These are phyloP conservation scores for Chrysopogon serrulatus DNA, from an alignment of 176 grass and related monocot species.

Conservation along the genomic window DNA sequence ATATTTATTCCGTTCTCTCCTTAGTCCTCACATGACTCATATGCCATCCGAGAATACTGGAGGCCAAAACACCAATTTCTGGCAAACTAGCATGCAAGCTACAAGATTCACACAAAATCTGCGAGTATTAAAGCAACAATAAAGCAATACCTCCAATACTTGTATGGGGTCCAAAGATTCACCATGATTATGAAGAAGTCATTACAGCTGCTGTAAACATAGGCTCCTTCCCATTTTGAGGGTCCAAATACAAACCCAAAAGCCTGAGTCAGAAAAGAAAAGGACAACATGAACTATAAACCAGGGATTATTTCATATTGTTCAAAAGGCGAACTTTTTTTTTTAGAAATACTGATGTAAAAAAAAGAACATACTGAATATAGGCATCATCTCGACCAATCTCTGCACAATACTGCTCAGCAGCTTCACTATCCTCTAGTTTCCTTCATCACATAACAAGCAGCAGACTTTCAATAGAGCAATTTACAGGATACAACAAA, in stretches of 20 bases:
- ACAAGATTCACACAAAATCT: constrained; percentile 1
- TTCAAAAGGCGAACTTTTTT: too few species aligned
- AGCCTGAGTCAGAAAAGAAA: constrained; percentile 43
- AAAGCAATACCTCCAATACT: constrained; percentile 80
- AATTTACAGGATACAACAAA: constrained; percentile 14
- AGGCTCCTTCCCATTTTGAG: constrained; percentile 88
- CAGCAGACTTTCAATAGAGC: not conserved
- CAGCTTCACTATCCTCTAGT: constrained; percentile 92
- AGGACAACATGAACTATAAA: constrained; percentile 22
- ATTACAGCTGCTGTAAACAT: constrained; percentile 96
- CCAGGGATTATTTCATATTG: constrained; percentile 1
- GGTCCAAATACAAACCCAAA: constrained; percentile 96
- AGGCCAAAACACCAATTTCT: not conserved
- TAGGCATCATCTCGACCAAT: constrained; percentile 97
- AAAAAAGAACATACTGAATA: constrained; percentile 83
- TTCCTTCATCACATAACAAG: constrained; percentile 62
- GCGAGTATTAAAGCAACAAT: constrained; percentile 1
- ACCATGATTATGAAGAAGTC: constrained; percentile 96
- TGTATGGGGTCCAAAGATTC: constrained; percentile 90
- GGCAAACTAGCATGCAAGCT: not conserved
- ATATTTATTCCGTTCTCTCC: not conserved
- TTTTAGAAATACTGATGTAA: constrained; percentile 19
- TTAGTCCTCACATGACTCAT: not conserved
- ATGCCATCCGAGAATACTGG: not conserved
- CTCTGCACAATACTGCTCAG: constrained; percentile 96